These are phyloP conservation scores for Volvox reticuliferus DNA, from an alignment of 139 green algal species.

Conservation along the genomic window DNA sequence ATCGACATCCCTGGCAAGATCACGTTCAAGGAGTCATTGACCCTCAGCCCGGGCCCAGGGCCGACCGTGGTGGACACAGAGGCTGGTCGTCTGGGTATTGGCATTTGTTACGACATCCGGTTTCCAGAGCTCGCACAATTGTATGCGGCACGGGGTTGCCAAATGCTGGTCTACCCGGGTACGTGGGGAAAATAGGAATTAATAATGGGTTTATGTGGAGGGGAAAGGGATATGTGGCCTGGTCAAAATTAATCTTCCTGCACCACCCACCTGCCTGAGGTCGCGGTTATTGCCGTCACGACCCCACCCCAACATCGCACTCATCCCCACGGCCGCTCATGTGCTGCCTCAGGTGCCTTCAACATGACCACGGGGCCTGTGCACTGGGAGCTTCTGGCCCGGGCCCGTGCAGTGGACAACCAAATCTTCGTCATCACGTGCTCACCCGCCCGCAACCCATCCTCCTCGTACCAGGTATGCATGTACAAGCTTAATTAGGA, in stretches of 20 bases:
- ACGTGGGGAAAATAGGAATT: not conserved
- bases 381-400: constrained; percentile 97
- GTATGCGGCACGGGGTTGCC: constrained; percentile 82
- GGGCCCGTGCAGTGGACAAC: constrained; percentile 93
- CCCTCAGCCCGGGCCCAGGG: constrained; percentile 80
- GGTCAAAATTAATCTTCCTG: too few species aligned
- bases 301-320: too few species aligned
- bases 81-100: constrained; percentile 88
- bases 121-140: constrained; percentile 96
- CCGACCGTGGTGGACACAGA: constrained; percentile 90
- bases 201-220: too few species aligned
- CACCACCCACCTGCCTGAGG: too few species aligned
- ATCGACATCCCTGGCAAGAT: constrained; percentile 99
- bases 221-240: too few species aligned
- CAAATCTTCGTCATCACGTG: constrained; percentile 95
- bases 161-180: constrained; percentile 94
- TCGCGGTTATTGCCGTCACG: too few species aligned
- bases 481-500: too few species aligned
- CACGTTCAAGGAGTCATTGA: constrained; percentile 96
- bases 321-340: too few species aligned
- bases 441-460: constrained; percentile 87
- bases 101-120: constrained; percentile 98
- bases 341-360: constrained; percentile 80
- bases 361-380: constrained; percentile 93
- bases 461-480: constrained; percentile 65